Evolutionary conservation across 108 stramenopile species (phyloP).

Genomic region (Mediolabrus comicus): DNA sequence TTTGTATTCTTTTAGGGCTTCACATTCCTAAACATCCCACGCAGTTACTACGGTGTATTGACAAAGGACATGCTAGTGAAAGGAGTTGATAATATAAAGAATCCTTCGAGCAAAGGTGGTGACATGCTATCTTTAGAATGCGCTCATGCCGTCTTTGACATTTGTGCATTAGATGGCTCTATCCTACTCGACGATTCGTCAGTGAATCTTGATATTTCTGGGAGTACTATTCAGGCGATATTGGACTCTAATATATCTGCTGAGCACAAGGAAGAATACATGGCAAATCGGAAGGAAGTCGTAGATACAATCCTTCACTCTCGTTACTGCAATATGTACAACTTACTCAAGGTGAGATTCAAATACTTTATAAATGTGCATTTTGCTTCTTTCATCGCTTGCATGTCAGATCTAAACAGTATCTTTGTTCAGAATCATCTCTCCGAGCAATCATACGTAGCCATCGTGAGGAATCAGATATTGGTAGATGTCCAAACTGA

Average conservation of each 20-base stretch:
- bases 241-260: slow-evolving; percentile 33
- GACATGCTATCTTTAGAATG: slow-evolving; percentile 35
- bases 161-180: slow-evolving; percentile 35
- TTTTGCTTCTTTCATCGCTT: slow-evolving; percentile 1
- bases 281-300: slow-evolving; percentile 37
- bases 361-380: no score
- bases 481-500: slow-evolving; percentile 87
- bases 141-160: slow-evolving; percentile 44
- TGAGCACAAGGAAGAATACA: slow-evolving; percentile 28
- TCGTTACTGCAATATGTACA: slow-evolving; percentile 78
- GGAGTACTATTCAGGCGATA: slow-evolving; percentile 20
- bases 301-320: slow-evolving; percentile 60
- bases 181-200: slow-evolving; percentile 58
- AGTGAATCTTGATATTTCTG: slow-evolving; percentile 54
- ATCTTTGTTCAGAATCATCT: slow-evolving; percentile 61
- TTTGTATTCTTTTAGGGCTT: slow-evolving; percentile 52
- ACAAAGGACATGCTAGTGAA: slow-evolving; percentile 39
- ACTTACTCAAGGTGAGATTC: slow-evolving; percentile 50
- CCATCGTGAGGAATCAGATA: slow-evolving; percentile 81
- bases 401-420: no score
- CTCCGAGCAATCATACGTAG: slow-evolving; percentile 70
- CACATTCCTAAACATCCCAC: slow-evolving; percentile 85
- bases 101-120: slow-evolving; percentile 3
- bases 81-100: background rate
- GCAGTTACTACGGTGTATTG: slow-evolving; percentile 84